These are phyloP conservation scores for Hymenoscyphus repandus DNA, from an alignment of 2,329 filamentous ascomycete species.

Conservation along the genomic window DNA sequence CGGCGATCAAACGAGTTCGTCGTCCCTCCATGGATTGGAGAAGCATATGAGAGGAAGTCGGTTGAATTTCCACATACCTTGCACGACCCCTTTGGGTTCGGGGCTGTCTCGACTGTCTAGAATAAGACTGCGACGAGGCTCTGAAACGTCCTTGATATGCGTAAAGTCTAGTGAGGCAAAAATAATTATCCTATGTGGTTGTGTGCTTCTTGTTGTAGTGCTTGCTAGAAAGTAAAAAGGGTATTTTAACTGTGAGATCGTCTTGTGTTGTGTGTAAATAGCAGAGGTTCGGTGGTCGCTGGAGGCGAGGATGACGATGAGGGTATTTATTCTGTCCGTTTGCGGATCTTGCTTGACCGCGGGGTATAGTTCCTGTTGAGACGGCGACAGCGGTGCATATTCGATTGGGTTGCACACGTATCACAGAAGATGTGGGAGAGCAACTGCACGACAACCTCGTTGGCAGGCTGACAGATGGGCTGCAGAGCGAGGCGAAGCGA, in stretches of 20 bases:
- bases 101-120: not conserved
- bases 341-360: slow-evolving; percentile 1
- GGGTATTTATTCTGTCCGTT: slow-evolving; percentile 5
- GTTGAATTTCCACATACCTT: slow-evolving; percentile 2
- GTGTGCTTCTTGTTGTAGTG: not conserved
- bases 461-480: not conserved
- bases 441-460: not conserved
- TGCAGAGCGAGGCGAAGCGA: not conserved
- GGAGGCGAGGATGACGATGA: not conserved
- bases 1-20: not conserved
- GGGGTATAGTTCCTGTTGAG: slow-evolving; percentile 4
- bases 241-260: not conserved
- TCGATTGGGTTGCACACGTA: not conserved
- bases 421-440: slow-evolving; percentile 1
- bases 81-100: not conserved
- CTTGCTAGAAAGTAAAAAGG: not conserved
- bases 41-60: not conserved
- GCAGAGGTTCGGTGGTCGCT: not conserved
- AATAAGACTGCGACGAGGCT: not conserved
- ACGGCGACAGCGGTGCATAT: slow-evolving; percentile 2
- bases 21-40: not conserved
- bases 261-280: not conserved
- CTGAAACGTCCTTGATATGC: not conserved
- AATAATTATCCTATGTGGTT: not conserved
- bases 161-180: not conserved